Percentiles rank a stretch among this genome's conserved stretches.
Evolutionary conservation across 2,329 filamentous ascomycete genomes (phyloP).

Genomic region (Podosphaera xanthii): DNA sequence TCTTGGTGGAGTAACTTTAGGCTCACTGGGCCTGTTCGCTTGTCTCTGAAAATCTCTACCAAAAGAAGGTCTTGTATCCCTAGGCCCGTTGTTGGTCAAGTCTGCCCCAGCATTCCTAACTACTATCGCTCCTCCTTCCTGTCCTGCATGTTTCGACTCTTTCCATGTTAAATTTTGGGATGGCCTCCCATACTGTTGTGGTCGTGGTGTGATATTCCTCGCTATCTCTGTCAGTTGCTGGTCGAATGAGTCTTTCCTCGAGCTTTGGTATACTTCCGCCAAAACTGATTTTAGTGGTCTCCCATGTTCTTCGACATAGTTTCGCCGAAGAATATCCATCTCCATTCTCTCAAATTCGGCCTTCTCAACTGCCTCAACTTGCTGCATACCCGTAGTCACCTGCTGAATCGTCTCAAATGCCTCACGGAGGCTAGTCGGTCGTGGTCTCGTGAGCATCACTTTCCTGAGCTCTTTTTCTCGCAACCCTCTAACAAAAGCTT

Average conservation of each 20-base stretch:
- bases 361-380: background rate
- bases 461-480: too few relatives aligned
- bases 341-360: background rate
- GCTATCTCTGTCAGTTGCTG: background rate
- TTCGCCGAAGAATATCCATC: background rate
- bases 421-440: background rate
- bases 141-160: background rate
- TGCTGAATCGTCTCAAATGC: background rate
- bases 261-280: too few relatives aligned
- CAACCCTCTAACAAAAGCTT: too few relatives aligned
- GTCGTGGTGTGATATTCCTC: background rate
- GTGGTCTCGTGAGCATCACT: too few relatives aligned
- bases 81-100: background rate
- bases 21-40: too few relatives aligned
- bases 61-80: background rate
- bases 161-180: background rate
- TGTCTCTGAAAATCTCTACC: too few relatives aligned
- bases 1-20: too few relatives aligned
- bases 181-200: background rate
- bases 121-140: background rate
- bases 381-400: background rate
- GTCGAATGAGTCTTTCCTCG: background rate
- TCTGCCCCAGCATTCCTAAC: background rate
- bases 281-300: too few relatives aligned
- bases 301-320: too few relatives aligned